Evolutionary conservation across 1,284 basidiomycete species (phyloP).

Genomic region (Rhizoctonia solani): DNA sequence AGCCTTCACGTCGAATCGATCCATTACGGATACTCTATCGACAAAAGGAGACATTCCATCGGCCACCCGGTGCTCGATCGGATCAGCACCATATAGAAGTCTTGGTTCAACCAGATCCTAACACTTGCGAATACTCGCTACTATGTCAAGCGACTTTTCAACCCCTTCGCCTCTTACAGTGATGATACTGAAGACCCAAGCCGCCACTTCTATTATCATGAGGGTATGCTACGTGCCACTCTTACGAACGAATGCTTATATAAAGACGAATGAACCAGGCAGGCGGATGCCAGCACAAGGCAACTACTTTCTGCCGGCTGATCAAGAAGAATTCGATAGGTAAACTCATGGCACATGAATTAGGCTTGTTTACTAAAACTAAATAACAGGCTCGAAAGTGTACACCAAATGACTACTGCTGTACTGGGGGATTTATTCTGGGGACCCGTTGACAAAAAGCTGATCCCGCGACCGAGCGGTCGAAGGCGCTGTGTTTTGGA

Average conservation of each 20-base stretch:
- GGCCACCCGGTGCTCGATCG: not conserved
- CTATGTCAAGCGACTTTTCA: not conserved
- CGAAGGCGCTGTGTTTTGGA: constrained; percentile 35
- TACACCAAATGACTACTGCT: constrained; percentile 36
- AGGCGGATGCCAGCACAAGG: constrained; percentile 37
- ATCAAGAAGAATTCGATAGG: constrained; percentile 37
- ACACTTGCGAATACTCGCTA: not conserved
- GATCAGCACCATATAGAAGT: not conserved
- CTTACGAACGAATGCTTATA: not conserved
- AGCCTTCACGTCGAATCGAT: too few relatives aligned
- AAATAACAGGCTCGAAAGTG: constrained; percentile 27
- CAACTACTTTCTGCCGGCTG: constrained; percentile 34
- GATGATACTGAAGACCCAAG: not conserved
- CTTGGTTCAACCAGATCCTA: not conserved
- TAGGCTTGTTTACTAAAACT: not conserved
- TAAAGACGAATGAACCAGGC: constrained; percentile 1
- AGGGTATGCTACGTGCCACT: constrained; percentile 35
- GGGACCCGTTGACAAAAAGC: constrained; percentile 35
- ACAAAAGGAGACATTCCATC: constrained; percentile 1
- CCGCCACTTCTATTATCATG: constrained; percentile 35
- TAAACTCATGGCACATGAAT: not conserved
- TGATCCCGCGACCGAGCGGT: constrained; percentile 31
- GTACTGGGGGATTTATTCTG: constrained; percentile 35
- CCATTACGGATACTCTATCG: too few relatives aligned
- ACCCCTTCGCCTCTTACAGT: constrained; percentile 9